phyloP scores from a whole-genome alignment of 352 stramenopile genomes.

The Aphanomyces cochlioides region DNA sequence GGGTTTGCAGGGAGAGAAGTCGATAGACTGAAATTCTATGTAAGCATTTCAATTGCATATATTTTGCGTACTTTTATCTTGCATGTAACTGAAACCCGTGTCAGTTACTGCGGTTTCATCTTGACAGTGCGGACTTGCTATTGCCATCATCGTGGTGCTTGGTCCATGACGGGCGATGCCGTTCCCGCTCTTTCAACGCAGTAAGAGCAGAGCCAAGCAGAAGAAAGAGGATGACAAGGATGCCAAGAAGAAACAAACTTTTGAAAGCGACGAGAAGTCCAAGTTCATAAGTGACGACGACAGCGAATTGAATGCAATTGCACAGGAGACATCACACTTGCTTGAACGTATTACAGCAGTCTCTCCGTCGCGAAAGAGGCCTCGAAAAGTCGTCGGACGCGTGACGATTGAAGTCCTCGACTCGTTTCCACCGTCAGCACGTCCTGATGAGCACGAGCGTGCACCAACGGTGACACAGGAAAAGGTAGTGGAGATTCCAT shows the following conservation, averaged over 20 bases:
- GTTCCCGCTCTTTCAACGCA: conserved; percentile 23
- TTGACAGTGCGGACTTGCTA: no score
- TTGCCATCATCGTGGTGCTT: no score
- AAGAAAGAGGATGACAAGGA: conserved; percentile 2
- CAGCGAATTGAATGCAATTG: conserved; percentile 51
- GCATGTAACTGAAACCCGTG: no score
- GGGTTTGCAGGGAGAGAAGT: no score
- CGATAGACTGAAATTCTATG: no score
- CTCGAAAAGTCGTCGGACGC: conserved; percentile 37
- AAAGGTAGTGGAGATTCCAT: background rate
- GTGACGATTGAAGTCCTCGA: conserved; percentile 73
- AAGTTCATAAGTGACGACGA: conserved; percentile 33
- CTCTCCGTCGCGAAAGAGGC: conserved; percentile 19
- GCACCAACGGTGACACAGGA: conserved; percentile 8
- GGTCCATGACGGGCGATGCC: conserved; percentile 5
- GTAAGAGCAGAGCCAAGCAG: conserved; percentile 4
- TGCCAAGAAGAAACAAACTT: background rate
- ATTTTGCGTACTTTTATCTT: no score
- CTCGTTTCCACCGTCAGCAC: conserved; percentile 8
- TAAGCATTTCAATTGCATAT: no score
- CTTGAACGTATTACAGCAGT: conserved; percentile 55
- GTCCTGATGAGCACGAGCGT: background rate
- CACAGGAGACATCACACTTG: conserved; percentile 56
- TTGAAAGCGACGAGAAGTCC: background rate
- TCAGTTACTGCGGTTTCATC: no score